Conservation (phyloP, 2,329 filamentous ascomycete species). For the Juglanconis oblonga region DNA sequence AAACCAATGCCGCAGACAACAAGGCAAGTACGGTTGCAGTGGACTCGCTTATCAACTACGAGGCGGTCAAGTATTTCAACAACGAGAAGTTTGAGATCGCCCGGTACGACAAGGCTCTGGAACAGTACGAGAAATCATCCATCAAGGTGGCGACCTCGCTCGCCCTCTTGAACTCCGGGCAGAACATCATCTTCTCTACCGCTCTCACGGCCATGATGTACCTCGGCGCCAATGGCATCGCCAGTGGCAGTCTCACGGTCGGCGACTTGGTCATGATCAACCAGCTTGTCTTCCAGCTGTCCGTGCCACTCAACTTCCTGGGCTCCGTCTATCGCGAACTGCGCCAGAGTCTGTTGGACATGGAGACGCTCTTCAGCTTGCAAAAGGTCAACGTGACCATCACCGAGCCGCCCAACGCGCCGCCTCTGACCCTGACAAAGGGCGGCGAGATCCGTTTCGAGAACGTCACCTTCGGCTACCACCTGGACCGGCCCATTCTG, state of each 20-base stretch:
- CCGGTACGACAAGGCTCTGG: conserved; percentile 83
- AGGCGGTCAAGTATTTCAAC: conserved; percentile 99
- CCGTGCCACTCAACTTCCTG: conserved; percentile 93
- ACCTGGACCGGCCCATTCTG: conserved; percentile 80
- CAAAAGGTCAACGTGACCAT: conserved; percentile 94
- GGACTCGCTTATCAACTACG: conserved; percentile 97
- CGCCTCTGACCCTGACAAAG: conserved; percentile 65
- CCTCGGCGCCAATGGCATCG: conserved; percentile 85
- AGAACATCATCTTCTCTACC: conserved; percentile 95
- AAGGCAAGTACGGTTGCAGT: conserved; percentile 92
- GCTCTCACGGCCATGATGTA: conserved; percentile 98
- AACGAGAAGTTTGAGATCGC: conserved; percentile 94
- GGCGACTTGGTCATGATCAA: conserved; percentile 99
- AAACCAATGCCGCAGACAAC: conserved; percentile 95
- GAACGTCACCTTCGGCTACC: conserved; percentile 88
- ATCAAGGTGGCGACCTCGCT: conserved; percentile 97
- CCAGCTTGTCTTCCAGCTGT: conserved; percentile 96
- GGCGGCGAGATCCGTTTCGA: conserved; percentile 93
- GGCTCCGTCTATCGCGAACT: conserved; percentile 98
- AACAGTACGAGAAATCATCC: conserved; percentile 85
- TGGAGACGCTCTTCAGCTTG: conserved; percentile 97
- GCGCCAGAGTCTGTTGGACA: conserved; percentile 89
- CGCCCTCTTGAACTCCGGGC: conserved; percentile 87
- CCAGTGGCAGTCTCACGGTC: conserved; percentile 76
- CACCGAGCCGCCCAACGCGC: conserved; percentile 71